Evolutionary conservation across 108 stramenopile genomes (phyloP), one percentile per base, ranked within the genome.

Genomic region (Nannochloropsis gaditana): DNA sequence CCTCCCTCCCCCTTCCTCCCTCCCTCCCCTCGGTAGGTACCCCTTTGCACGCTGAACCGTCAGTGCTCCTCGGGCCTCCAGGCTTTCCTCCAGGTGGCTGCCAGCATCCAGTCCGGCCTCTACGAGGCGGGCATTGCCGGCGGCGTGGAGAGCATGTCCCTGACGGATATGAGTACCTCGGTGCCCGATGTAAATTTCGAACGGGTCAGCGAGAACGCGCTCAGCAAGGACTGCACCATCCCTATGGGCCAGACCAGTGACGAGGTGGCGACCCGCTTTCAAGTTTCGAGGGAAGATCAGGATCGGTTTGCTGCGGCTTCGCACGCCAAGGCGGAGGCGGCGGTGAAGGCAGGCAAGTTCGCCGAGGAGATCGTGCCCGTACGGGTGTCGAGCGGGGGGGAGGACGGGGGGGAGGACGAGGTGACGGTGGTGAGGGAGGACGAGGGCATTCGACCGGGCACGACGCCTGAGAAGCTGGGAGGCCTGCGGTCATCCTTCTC

Each of bases 171-270:
- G 84, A 45, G 79, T 44, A n/a, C 44, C 42, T 83, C 83, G 4
- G 83, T 83, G 10, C 83, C 83, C 21, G 43, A 83, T 17, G 43
- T 83, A 2, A 80, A 41, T 5, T 80, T 80, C 87, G 84, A 84
- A 91, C 94, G 10, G 92, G 93, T 21, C 91, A 43, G 41, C 45
- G 43, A 9, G 9, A 45, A 87, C 84, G 59, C 83, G 43, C 86
- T 91, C 2, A 94, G 93, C 11, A 94, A 95, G 93, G 96, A 94
- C 88, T 95, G 95, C 80, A 85, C 95, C n/a, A 92, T 94, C 43
- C 96, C 98, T 82, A 98, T 98, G 98, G 98, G 98, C 2, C 88
- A 95, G 21, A 98, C 98, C 6, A 94, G 93, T 83, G 98, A 98
- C 89, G 96, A 95, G 87, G 96, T 98, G 9, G 92, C 95, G 0